Percentiles rank a stretch among this genome's conserved stretches.
phyloP scores from a whole-genome alignment of 371 early-diverging fungal species.

The Coemansia sp. region DNA sequence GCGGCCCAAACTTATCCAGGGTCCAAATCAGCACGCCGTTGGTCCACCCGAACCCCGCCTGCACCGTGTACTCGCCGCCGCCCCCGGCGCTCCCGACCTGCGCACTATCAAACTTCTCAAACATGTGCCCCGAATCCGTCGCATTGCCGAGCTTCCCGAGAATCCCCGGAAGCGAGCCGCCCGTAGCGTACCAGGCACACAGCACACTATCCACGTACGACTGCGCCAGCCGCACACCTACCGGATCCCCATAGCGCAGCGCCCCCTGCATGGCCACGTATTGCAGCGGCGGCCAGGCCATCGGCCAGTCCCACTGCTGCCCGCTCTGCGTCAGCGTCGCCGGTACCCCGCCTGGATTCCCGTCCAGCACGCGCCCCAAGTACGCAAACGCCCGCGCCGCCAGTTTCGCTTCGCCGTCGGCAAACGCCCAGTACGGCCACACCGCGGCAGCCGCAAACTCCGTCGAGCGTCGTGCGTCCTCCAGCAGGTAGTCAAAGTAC shows the following conservation, averaged over 20 bases:
- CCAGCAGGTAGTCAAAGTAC: slow-evolving; percentile 62
- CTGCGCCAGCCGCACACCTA: slow-evolving; percentile 62
- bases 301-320: slow-evolving; percentile 90
- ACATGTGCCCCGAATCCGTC: slow-evolving; percentile 61
- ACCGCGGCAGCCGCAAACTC: slow-evolving; percentile 35
- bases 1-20: slow-evolving; percentile 55
- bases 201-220: slow-evolving; percentile 63
- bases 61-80: slow-evolving; percentile 85
- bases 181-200: slow-evolving; percentile 73
- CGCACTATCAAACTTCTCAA: slow-evolving; percentile 77
- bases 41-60: slow-evolving; percentile 94
- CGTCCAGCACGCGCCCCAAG: slow-evolving; percentile 3
- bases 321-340: slow-evolving; percentile 60
- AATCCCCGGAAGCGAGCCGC: slow-evolving; percentile 53
- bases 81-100: slow-evolving; percentile 62
- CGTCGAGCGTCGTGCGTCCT: slow-evolving; percentile 6
- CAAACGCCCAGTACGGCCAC: slow-evolving; percentile 55
- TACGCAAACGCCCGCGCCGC: slow-evolving; percentile 15
- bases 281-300: slow-evolving; percentile 72
- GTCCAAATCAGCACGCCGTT: slow-evolving; percentile 81
- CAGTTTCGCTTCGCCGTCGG: not conserved
- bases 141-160: slow-evolving; percentile 27
- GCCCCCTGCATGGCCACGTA: slow-evolving; percentile 61
- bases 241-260: slow-evolving; percentile 28
- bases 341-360: slow-evolving; percentile 67